Base-by-base conservation (phyloP, 768 basidiomycete genomes). In the Boletus fagicola region DNA sequence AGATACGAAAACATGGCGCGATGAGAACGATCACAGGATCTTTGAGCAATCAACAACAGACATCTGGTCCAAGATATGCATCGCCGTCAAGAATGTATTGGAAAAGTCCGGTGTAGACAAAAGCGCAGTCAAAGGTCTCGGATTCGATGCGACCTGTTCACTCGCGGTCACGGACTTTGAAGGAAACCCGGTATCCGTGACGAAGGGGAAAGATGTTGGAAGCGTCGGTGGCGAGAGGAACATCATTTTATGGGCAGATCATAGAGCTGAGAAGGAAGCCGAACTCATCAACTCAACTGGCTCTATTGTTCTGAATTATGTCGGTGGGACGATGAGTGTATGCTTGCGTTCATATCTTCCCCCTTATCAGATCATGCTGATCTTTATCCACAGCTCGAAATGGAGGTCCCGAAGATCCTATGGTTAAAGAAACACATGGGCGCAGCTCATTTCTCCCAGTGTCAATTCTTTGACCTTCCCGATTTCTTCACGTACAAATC, bases 71-170 rank as follows among this genome's bases (percentile, higher is more conserved):
- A 79, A 81, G 51, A 86, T 93, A 55, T 81, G 82, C 43, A 74
- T 70, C 53, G 82, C 83, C 33, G 78, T 90, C 57, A 83, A 78
- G 64, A 79, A 79, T 5, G 87, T 92, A 51, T 74, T 98, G 26
- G 59, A 77, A 10, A 74, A 79, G 31, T 79, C 88, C 0, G 75
- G 80, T 4, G 72, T 92, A 30, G 62, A 79, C 31, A 81, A 88
- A 11, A 69, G 75, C 3, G 73, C 78, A 5, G 86, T 99, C 56
- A 92, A 89, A 66, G 97, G 97, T 1, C 65, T 98, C 45, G 93
- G 94, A 15, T 94, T 96, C 71, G 95, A 98, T 72, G 96, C 95
- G 47, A 99, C 97, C 0, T 99, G 97, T 74, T 97, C 94, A 0
- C 79, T 98, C 42, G 94, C 95, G 0, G 95, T 98, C 22, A 78